These are phyloP conservation scores for Hirschfeldia incana DNA, from an alignment of 345 rosid genomes.

Conservation along the genomic window DNA sequence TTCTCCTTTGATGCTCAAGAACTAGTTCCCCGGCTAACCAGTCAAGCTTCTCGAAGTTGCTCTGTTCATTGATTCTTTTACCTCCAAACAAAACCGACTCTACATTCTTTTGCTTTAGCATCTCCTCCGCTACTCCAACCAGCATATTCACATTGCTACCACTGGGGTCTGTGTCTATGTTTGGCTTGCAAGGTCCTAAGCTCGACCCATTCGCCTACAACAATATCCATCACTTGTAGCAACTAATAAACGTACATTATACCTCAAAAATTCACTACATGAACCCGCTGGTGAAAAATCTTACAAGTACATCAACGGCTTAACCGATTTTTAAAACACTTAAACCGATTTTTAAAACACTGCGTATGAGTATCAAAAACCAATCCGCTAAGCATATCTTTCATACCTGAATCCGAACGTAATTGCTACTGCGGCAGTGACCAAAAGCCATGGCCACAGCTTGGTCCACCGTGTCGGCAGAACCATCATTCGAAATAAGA, in stretches of 20 bases:
- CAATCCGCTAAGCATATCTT: not conserved
- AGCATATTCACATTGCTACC: conserved; percentile 71
- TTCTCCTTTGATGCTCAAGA: conserved; percentile 90
- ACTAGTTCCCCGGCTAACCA: conserved; percentile 89
- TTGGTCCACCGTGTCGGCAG: conserved; percentile 92
- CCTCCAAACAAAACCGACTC: conserved; percentile 91
- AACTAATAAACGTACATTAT: not conserved
- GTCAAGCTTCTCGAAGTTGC: conserved; percentile 79
- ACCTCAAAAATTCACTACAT: not conserved
- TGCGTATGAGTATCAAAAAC: not conserved
- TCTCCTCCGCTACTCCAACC: conserved; percentile 73
- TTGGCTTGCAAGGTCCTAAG: conserved; percentile 58
- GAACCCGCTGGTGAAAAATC: not conserved
- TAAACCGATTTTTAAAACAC: too few species aligned
- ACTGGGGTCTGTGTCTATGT: conserved; percentile 72
- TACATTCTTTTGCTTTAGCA: conserved; percentile 93
- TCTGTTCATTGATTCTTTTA: conserved; percentile 70
- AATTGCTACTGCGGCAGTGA: conserved; percentile 70
- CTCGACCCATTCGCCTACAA: conserved; percentile 84
- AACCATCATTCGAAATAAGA: conserved; percentile 71
- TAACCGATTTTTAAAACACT: not conserved
- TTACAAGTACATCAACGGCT: not conserved
- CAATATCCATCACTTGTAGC: conserved; percentile 13
- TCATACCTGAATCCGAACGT: conserved; percentile 87
- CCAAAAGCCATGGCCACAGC: conserved; percentile 95